Percentiles rank a stretch among this genome's conserved stretches.
Evolutionary conservation across 139 green algal genomes (phyloP).

Genomic region (Chlamydomonas eustigma): DNA sequence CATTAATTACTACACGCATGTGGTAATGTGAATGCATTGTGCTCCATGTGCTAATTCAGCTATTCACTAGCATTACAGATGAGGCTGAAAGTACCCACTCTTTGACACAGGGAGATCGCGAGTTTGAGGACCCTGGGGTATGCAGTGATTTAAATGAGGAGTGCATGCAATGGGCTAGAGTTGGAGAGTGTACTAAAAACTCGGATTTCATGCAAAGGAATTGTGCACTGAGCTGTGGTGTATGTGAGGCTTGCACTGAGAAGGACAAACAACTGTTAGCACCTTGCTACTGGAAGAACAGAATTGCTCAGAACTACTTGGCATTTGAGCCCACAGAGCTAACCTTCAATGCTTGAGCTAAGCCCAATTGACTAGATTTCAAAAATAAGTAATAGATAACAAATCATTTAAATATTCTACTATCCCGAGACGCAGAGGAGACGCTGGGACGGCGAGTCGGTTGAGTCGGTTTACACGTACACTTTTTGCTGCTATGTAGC

Average conservation of each 20-base stretch:
- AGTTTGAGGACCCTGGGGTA: neutral
- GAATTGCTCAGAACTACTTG: neutral
- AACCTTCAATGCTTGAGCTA: conserved; percentile 6
- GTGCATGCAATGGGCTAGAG: neutral
- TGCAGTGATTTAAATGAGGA: neutral
- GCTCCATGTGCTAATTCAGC: no score
- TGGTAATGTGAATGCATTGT: neutral
- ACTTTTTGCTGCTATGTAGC: no score
- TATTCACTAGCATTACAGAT: no score
- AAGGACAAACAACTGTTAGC: neutral
- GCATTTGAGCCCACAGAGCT: conserved; percentile 6
- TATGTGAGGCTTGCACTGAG: neutral
- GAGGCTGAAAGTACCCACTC: no score
- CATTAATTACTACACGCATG: neutral
- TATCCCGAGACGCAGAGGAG: no score
- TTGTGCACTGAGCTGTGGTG: neutral
- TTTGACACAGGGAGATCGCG: neutral
- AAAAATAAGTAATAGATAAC: neutral
- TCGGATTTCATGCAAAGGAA: neutral
- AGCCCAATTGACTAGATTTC: no score
- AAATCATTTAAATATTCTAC: no score
- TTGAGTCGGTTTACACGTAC: no score
- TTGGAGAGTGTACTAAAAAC: neutral
- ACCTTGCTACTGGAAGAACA: conserved; percentile 1
- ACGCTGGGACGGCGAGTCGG: no score